phyloP scores from a whole-genome alignment of 805 yeast species.

The Dipodascopsis uninucleata region DNA sequence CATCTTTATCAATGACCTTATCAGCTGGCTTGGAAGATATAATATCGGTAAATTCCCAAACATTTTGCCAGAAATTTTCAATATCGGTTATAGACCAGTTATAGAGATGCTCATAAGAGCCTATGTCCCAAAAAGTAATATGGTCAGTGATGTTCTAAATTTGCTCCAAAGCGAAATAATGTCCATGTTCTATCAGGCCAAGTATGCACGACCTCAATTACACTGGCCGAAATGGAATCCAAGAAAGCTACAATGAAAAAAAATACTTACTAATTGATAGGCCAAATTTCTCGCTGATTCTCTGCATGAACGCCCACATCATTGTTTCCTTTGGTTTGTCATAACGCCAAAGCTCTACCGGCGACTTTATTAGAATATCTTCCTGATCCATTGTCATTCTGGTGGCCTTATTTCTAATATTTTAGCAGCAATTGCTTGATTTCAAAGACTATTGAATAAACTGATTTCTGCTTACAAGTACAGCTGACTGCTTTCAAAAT shows the following conservation, averaged over 20 bases:
- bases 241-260: too few species aligned
- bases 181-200: too few species aligned
- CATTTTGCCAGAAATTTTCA: slow-evolving; percentile 25
- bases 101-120: slow-evolving; percentile 20
- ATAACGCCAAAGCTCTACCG: slow-evolving; percentile 24
- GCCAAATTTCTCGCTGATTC: slow-evolving; percentile 10
- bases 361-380: slow-evolving; percentile 3
- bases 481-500: too few species aligned
- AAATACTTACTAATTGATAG: slow-evolving; percentile 10
- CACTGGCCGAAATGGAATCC: too few species aligned
- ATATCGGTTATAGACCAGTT: slow-evolving; percentile 25
- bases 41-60: slow-evolving; percentile 27
- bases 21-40: slow-evolving; percentile 6
- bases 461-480: too few species aligned
- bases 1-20: slow-evolving; percentile 15
- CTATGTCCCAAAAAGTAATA: slow-evolving; percentile 1
- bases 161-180: neutral
- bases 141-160: neutral
- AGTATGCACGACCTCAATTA: too few species aligned
- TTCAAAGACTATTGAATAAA: too few species aligned
- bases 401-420: slow-evolving; percentile 4
- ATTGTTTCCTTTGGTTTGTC: slow-evolving; percentile 12
- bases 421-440: too few species aligned
- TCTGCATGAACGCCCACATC: slow-evolving; percentile 10
- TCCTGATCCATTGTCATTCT: slow-evolving; percentile 14